Conservation (phyloP, 2,329 filamentous ascomycete species). For the Hypocrella siamensis region DNA sequence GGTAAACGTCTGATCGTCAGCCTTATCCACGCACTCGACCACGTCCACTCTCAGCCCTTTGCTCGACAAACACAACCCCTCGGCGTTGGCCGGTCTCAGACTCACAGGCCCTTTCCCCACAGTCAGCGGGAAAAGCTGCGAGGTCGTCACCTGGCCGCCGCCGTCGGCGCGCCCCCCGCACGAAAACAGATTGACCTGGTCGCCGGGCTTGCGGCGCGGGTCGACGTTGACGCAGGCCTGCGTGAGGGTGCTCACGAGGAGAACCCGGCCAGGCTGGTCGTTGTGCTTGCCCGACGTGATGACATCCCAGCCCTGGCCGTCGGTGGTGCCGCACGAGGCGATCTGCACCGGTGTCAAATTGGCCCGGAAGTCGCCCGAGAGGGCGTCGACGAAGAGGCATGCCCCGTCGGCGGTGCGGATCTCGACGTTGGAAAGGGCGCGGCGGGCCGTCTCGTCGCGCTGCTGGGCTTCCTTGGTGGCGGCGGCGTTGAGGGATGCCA, state of each 20-base stretch:
- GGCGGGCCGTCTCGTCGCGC: conserved; percentile 25
- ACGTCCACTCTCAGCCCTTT: conserved; percentile 18
- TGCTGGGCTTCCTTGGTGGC: conserved; percentile 28
- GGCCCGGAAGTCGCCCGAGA: conserved; percentile 31
- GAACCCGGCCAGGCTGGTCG: conserved; percentile 25
- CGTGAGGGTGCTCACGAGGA: conserved; percentile 40
- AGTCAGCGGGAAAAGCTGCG: conserved; percentile 34
- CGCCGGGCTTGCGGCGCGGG: conserved; percentile 7
- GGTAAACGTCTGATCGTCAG: conserved; percentile 1
- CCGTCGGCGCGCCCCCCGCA: conserved; percentile 43
- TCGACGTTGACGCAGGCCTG: conserved; percentile 45
- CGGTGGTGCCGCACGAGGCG: conserved; percentile 23
- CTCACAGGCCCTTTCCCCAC: conserved; percentile 23
- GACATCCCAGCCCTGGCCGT: conserved; percentile 30
- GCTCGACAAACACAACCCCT: conserved; percentile 25
- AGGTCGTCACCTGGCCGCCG: conserved; percentile 30
- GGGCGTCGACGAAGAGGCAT: conserved; percentile 28
- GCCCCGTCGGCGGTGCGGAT: conserved; percentile 27
- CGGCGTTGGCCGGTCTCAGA: conserved; percentile 28
- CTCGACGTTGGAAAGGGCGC: conserved; percentile 25
- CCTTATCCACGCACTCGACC: not conserved
- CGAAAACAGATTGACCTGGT: conserved; percentile 40
- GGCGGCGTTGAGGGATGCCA: conserved; percentile 24
- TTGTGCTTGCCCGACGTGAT: conserved; percentile 36
- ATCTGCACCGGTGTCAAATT: conserved; percentile 31